Evolutionary conservation across 257 asterid genomes (phyloP).

Genomic region (Agastache rugosa): DNA sequence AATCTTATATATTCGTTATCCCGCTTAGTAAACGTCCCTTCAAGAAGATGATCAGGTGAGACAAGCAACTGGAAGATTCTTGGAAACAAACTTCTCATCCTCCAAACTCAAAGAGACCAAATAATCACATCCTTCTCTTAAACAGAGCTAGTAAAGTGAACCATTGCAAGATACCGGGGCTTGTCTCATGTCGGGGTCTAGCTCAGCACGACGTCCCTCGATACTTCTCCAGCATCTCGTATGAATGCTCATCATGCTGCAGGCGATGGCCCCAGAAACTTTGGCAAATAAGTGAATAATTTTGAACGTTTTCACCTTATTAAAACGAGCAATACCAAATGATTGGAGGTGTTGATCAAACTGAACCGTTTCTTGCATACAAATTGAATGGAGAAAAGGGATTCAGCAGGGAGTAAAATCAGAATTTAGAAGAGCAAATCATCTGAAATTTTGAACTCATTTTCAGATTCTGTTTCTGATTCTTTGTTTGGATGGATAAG

Average conservation of each 20-base stretch:
- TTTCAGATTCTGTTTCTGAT: too few relatives aligned
- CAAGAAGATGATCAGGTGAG: too few relatives aligned
- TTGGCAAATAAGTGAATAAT: conserved; percentile 41
- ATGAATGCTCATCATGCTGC: conserved; percentile 38
- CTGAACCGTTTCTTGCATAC: too few relatives aligned
- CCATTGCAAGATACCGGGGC: conserved; percentile 39
- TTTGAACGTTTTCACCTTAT: conserved; percentile 36
- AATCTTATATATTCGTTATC: too few relatives aligned
- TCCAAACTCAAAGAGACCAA: conserved; percentile 36
- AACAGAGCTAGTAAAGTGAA: conserved; percentile 43
- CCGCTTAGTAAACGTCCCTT: too few relatives aligned
- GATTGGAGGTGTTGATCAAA: too few relatives aligned
- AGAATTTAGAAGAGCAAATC: too few relatives aligned
- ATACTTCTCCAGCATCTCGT: conserved; percentile 44
- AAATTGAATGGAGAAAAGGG: too few relatives aligned
- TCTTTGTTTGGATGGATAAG: too few relatives aligned
- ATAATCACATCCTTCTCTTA: conserved; percentile 1
- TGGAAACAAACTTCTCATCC: conserved; percentile 37
- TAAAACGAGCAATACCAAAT: conserved; percentile 31
- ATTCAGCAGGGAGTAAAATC: too few relatives aligned
- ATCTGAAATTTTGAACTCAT: too few relatives aligned
- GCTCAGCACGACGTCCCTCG: conserved; percentile 34
- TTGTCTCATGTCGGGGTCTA: background rate
- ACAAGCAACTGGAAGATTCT: conserved; percentile 41
- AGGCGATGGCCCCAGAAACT: conserved; percentile 12